These are phyloP conservation scores for Biancaea sappan DNA, from an alignment of 306 rosid genomes.

Conservation along the genomic window DNA sequence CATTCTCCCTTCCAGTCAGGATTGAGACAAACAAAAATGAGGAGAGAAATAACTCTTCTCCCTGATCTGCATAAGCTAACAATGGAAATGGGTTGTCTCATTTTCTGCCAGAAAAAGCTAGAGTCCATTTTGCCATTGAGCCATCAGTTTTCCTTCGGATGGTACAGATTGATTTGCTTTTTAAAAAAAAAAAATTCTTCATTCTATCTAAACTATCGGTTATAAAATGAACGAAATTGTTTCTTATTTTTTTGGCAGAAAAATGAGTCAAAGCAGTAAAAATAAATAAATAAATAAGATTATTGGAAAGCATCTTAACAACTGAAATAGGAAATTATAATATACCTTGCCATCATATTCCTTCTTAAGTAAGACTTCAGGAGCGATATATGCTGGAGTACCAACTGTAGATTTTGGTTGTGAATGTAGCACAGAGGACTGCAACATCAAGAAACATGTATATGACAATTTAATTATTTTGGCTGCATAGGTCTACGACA, in stretches of 20 bases:
- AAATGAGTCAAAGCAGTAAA: too few relatives aligned
- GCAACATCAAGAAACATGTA: conserved; percentile 41
- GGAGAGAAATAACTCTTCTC: neutral
- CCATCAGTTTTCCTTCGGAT: too few relatives aligned
- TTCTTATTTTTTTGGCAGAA: too few relatives aligned
- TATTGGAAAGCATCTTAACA: neutral
- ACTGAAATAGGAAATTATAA: neutral
- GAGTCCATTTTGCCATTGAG: too few relatives aligned
- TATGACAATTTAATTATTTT: neutral
- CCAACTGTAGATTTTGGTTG: conserved; percentile 98
- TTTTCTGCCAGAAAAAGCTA: too few relatives aligned
- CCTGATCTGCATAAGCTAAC: neutral
- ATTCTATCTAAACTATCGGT: too few relatives aligned
- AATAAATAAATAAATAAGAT: too few relatives aligned
- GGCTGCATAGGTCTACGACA: neutral
- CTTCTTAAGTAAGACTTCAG: conserved; percentile 92
- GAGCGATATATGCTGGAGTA: conserved; percentile 95
- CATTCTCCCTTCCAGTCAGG: neutral
- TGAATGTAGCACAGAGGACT: conserved; percentile 92
- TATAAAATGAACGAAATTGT: too few relatives aligned
- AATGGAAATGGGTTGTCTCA: too few relatives aligned
- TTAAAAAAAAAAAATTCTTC: too few relatives aligned
- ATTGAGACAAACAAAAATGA: neutral
- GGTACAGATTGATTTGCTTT: too few relatives aligned
- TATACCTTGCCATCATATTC: conserved; percentile 98